phyloP scores from a whole-genome alignment of 192 early-diverging fungal genomes.

The Entophlyctis helioformis region DNA sequence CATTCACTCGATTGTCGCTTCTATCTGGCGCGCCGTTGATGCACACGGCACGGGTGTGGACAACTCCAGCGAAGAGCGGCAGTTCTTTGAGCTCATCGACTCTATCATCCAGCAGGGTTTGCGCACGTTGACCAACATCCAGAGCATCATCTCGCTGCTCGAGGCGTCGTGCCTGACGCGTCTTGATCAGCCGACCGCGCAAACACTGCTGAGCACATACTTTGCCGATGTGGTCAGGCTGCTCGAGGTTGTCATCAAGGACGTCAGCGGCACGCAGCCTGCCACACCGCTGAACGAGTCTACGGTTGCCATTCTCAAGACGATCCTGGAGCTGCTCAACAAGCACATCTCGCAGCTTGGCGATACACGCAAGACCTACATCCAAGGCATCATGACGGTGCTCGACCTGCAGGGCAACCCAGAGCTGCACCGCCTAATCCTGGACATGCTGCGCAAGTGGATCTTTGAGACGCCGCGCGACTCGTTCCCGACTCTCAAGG shows the following conservation, averaged over 20 bases:
- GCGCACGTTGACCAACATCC: slow-evolving; percentile 12
- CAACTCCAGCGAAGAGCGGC: slow-evolving; percentile 7
- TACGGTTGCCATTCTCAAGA: slow-evolving; percentile 34
- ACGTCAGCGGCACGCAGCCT: too few species aligned
- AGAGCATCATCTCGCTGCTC: slow-evolving; percentile 8
- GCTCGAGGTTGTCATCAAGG: slow-evolving; percentile 74
- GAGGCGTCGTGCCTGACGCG: slow-evolving; percentile 7
- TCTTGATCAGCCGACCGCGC: too few species aligned
- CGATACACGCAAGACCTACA: slow-evolving; percentile 78
- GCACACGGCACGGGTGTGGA: neutral
- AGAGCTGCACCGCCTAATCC: slow-evolving; percentile 57
- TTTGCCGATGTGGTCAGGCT: slow-evolving; percentile 71
- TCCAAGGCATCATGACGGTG: slow-evolving; percentile 67
- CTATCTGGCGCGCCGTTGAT: too few species aligned
- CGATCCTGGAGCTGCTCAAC: slow-evolving; percentile 29
- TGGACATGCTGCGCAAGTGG: slow-evolving; percentile 83
- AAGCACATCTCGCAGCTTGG: slow-evolving; percentile 31
- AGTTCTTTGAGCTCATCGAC: slow-evolving; percentile 24
- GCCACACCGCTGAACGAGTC: too few species aligned
- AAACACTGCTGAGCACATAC: too few species aligned
- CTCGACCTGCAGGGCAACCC: slow-evolving; percentile 74
- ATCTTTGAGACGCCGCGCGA: slow-evolving; percentile 66
- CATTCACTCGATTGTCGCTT: too few species aligned
- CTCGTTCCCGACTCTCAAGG: slow-evolving; percentile 90
- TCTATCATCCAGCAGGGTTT: slow-evolving; percentile 12